These are phyloP conservation scores for Urtica urens DNA, from an alignment of 306 rosid genomes.

Conservation along the genomic window DNA sequence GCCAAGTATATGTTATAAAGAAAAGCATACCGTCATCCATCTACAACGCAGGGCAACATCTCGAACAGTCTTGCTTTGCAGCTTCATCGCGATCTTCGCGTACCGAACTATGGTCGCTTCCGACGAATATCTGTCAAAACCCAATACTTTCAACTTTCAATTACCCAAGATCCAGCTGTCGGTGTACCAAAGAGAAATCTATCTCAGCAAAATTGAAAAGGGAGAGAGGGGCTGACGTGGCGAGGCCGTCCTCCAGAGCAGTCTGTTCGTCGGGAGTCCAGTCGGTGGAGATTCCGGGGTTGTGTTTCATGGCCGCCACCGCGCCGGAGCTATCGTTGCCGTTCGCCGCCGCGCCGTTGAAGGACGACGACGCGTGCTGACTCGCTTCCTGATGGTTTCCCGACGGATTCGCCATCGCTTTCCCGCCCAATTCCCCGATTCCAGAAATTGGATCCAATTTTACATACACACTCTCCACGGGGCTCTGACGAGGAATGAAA, in stretches of 20 bases:
- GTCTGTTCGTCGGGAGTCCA: slow-evolving; percentile 85
- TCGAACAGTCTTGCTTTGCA: slow-evolving; percentile 74
- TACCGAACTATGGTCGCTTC: slow-evolving; percentile 58
- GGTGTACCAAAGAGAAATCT: background rate
- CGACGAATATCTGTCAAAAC: slow-evolving; percentile 36
- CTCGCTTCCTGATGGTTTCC: slow-evolving; percentile 67
- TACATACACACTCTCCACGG: background rate
- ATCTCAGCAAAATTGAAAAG: background rate
- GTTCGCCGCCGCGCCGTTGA: slow-evolving; percentile 44
- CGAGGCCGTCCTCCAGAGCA: slow-evolving; percentile 68
- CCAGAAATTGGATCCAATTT: slow-evolving; percentile 22
- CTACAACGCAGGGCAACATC: slow-evolving; percentile 93
- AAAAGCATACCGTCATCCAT: slow-evolving; percentile 96
- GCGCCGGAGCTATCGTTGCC: slow-evolving; percentile 62
- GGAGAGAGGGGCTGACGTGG: slow-evolving; percentile 41
- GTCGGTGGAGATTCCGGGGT: slow-evolving; percentile 79
- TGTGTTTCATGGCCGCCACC: slow-evolving; percentile 64
- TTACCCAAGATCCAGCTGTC: background rate
- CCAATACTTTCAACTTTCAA: slow-evolving; percentile 3
- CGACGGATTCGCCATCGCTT: slow-evolving; percentile 60
- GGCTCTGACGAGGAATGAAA: background rate
- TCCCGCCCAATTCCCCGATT: slow-evolving; percentile 13
- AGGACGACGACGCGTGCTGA: slow-evolving; percentile 55
- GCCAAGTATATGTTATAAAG: too few relatives aligned
- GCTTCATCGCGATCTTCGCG: slow-evolving; percentile 75